phyloP scores from a whole-genome alignment of 257 asterid genomes.

The Rubia yunnanensis region DNA sequence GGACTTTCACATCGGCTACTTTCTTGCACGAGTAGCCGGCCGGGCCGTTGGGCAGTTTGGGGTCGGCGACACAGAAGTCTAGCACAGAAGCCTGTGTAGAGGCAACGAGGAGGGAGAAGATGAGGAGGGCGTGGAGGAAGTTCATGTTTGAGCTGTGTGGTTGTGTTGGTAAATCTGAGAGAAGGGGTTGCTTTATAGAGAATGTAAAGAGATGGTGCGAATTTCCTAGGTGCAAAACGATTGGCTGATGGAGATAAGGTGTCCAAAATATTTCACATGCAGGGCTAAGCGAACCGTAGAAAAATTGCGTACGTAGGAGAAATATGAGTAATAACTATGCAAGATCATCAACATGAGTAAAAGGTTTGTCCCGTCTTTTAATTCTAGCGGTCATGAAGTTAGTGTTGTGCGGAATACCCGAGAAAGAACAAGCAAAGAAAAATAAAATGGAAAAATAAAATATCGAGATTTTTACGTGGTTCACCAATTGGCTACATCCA shows the following conservation, averaged over 20 bases:
- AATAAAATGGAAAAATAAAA: too few species aligned
- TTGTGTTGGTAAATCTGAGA: not conserved
- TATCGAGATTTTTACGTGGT: too few species aligned
- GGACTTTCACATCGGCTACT: constrained; percentile 29
- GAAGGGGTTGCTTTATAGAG: not conserved
- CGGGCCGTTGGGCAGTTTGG: constrained; percentile 35
- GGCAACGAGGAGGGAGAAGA: constrained; percentile 16
- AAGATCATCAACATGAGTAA: too few species aligned
- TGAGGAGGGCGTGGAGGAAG: constrained; percentile 13
- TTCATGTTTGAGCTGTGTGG: constrained; percentile 6
- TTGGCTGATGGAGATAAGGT: constrained; percentile 3
- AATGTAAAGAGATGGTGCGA: not conserved
- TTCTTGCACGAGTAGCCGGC: constrained; percentile 87
- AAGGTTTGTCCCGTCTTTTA: too few species aligned
- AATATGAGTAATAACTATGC: not conserved
- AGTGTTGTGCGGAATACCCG: too few species aligned
- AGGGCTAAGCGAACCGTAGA: not conserved
- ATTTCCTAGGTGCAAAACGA: constrained; percentile 1
- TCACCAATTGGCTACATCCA: too few species aligned
- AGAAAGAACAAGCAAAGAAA: too few species aligned
- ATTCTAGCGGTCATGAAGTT: too few species aligned
- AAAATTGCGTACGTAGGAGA: not conserved
- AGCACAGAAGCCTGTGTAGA: constrained; percentile 32
- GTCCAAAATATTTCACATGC: constrained; percentile 11
- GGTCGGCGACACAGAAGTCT: constrained; percentile 85